Evolutionary conservation across 768 basidiomycete species (phyloP).

Genomic region (Trametes punicea): DNA sequence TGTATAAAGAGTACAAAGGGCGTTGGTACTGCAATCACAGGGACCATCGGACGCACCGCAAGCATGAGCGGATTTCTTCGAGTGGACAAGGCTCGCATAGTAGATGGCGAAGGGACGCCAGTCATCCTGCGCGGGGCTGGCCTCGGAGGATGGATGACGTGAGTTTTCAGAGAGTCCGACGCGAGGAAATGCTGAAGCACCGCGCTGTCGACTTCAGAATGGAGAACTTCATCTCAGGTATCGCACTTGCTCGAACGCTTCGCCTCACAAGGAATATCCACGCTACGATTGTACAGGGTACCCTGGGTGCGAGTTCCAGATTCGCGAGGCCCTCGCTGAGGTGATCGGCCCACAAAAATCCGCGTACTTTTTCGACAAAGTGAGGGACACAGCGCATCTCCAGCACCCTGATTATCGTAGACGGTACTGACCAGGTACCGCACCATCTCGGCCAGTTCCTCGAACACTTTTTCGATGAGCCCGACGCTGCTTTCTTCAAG

Average conservation of each 20-base stretch:
- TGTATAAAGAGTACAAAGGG: too few relatives aligned
- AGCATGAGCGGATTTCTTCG: conserved; percentile 47
- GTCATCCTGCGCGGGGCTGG: conserved; percentile 71
- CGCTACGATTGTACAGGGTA: conserved; percentile 44
- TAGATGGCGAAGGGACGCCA: conserved; percentile 54
- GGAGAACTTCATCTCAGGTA: conserved; percentile 75
- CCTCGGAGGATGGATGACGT: conserved; percentile 89
- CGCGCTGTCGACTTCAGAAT: conserved; percentile 39
- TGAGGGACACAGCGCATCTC: conserved; percentile 25
- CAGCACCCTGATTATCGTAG: too few relatives aligned
- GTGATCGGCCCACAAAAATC: conserved; percentile 64
- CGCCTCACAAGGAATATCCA: background rate
- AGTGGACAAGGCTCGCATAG: conserved; percentile 57
- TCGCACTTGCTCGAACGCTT: background rate
- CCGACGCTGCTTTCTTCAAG: conserved; percentile 75
- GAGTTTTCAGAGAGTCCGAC: conserved; percentile 28
- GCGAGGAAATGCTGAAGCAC: background rate
- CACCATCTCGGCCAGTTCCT: too few relatives aligned
- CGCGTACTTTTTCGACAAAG: conserved; percentile 82
- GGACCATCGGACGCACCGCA: too few relatives aligned
- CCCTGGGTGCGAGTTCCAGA: conserved; percentile 78
- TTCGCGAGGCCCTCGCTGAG: conserved; percentile 60
- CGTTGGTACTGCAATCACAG: background rate
- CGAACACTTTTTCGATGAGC: conserved; percentile 79
- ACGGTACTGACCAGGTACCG: too few relatives aligned